A percentile compares a stretch with the other conserved stretches of the same genome.
These are phyloP conservation scores for Tetrapyrgos nigripes DNA, from an alignment of 1,284 basidiomycete species.

Conservation along the genomic window DNA sequence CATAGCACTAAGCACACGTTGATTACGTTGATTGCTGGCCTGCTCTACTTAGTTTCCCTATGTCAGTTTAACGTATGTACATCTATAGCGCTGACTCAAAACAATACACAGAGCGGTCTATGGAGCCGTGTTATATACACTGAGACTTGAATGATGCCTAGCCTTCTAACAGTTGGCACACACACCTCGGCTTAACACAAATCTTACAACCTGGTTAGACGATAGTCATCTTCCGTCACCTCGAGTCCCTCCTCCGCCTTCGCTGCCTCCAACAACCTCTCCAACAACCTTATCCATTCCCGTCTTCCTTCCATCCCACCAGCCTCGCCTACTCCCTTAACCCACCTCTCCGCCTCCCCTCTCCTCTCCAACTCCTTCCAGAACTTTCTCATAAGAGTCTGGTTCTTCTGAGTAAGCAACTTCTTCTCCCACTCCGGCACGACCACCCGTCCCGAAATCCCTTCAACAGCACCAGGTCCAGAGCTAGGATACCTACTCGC, in stretches of 20 bases:
- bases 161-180: no score
- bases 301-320: conserved; percentile 40
- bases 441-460: conserved; percentile 34
- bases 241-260: conserved; percentile 21
- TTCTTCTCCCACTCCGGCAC: conserved; percentile 64
- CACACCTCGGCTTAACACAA: no score
- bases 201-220: not conserved
- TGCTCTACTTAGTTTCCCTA: no score
- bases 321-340: conserved; percentile 62
- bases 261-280: conserved; percentile 49
- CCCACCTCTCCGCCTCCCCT: conserved; percentile 64
- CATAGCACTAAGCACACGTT: no score
- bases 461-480: conserved; percentile 22
- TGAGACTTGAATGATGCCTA: no score
- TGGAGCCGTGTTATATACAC: no score
- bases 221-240: not conserved
- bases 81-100: no score
- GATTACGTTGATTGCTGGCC: no score
- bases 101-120: no score
- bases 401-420: conserved; percentile 58
- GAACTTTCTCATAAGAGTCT: conserved; percentile 51
- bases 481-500: conserved; percentile 19
- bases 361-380: conserved; percentile 65
- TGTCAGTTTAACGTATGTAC: no score
- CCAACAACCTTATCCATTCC: conserved; percentile 71